Evolutionary conservation across 306 rosid species (phyloP), one percentile per base, ranked within the genome.

Genomic region (Fragaria ananassa): DNA sequence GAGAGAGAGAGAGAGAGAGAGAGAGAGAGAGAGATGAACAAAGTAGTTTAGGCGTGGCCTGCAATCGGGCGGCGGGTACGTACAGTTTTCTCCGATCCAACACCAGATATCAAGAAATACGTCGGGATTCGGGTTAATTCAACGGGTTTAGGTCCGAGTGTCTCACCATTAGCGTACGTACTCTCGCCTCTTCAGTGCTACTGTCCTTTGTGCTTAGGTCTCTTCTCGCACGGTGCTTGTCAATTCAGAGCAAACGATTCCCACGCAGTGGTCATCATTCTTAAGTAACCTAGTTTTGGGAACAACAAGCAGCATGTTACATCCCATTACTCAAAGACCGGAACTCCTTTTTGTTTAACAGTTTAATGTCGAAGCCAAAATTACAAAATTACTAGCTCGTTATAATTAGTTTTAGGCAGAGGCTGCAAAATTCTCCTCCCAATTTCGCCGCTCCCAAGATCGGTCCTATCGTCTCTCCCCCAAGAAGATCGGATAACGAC

Each of bases 11-110:
- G n/a, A n/a, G n/a, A n/a, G n/a, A n/a, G 25, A 25, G 25, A 25
- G 25, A 25, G 25, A 25, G 66, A 74, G 42, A 6, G 4, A 65
- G 64, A 71, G 34, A 25, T 10, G 29, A 57, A 57, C 39, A 31
- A 18, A 37, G 50, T 11, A 60, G 41, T 10, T 61, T 71, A 54
- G 81, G 87, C 83, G 88, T 88, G 87, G 75, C 74, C 81, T 85
- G 89, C 81, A 47, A 45, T 49, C 63, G 78, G 85, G 90, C 90
- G 90, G 91, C 88, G 82, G 63, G 75, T 80, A 81, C 86, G 25
- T 25, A 25, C 25, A 72, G 65, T 53, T 76, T 21, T 77, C 84
- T 85, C 86, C 87, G 84, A 72, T 65, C 74, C 5, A 35, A 35
- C 39, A 69, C 46, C 66, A 18, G 69, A 23, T 23, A 35, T 61